Evolutionary conservation across 805 yeast species (phyloP).

Genomic region (Sugiyamaella marilandica): DNA sequence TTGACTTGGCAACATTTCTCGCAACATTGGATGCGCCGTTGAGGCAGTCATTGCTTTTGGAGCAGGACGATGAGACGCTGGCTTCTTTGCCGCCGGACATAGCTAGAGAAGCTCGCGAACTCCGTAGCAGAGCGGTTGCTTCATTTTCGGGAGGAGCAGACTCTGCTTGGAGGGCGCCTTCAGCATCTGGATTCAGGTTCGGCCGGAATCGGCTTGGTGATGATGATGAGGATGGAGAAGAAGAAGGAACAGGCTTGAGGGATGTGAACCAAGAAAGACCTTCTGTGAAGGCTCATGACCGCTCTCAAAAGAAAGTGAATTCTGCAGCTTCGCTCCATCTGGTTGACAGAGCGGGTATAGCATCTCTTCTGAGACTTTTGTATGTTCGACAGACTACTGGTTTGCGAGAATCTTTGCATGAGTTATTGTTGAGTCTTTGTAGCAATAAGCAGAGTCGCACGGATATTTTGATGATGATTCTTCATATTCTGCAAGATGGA

Average conservation of each 20-base stretch:
- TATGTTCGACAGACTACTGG: constrained; percentile 65
- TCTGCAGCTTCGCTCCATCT: constrained; percentile 48
- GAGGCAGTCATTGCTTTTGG: constrained; percentile 30
- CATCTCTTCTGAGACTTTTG: constrained; percentile 63
- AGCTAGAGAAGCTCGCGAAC: constrained; percentile 31
- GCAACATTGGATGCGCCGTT: constrained; percentile 32
- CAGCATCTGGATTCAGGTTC: background rate
- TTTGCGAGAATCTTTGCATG: constrained; percentile 57
- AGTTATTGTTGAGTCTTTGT: constrained; percentile 62
- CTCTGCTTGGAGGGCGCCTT: constrained; percentile 6
- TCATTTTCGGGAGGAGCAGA: constrained; percentile 8
- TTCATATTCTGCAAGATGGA: constrained; percentile 76
- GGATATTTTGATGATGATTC: constrained; percentile 64
- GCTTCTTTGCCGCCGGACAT: constrained; percentile 29
- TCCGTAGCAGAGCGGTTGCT: constrained; percentile 21
- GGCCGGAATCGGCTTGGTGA: constrained; percentile 9
- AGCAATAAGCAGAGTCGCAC: constrained; percentile 71
- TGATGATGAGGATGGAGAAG: constrained; percentile 21
- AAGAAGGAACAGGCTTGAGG: constrained; percentile 31
- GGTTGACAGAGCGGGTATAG: constrained; percentile 69
- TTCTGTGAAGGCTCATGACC: constrained; percentile 1
- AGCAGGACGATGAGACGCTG: constrained; percentile 31
- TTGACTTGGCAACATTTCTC: constrained; percentile 30
- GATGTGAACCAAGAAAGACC: constrained; percentile 21
- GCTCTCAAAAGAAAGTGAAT: constrained; percentile 11